Evolutionary conservation across 805 yeast species (phyloP).

Genomic region (Kodamaea nitidulidarum): DNA sequence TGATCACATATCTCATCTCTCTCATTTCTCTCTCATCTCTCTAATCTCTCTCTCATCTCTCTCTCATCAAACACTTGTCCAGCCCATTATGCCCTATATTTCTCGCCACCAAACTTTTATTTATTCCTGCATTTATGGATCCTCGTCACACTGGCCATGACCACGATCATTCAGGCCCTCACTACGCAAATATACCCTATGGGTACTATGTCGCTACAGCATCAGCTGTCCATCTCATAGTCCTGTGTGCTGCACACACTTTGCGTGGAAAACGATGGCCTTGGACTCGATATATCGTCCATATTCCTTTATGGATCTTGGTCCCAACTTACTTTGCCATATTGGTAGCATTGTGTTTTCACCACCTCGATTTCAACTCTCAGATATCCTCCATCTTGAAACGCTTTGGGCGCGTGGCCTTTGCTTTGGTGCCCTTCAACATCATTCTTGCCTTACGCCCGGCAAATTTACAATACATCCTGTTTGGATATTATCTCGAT

Average conservation of each 20-base stretch:
- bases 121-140: background rate
- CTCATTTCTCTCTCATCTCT: too few relatives aligned
- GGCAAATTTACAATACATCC: slow-evolving; percentile 17
- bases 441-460: slow-evolving; percentile 56
- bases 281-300: slow-evolving; percentile 23
- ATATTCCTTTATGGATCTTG: slow-evolving; percentile 30
- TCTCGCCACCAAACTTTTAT: too few relatives aligned
- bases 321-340: slow-evolving; percentile 33
- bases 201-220: slow-evolving; percentile 51
- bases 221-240: slow-evolving; percentile 36
- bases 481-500: slow-evolving; percentile 47
- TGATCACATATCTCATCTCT: too few relatives aligned
- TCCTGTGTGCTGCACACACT: slow-evolving; percentile 30
- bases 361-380: slow-evolving; percentile 25
- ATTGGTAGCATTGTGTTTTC: slow-evolving; percentile 24
- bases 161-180: slow-evolving; percentile 18
- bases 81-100: too few relatives aligned
- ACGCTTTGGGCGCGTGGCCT: slow-evolving; percentile 60
- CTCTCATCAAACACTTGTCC: background rate
- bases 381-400: slow-evolving; percentile 41
- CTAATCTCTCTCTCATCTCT: too few relatives aligned
- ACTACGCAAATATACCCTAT: slow-evolving; percentile 53
- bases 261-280: slow-evolving; percentile 35
- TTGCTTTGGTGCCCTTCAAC: slow-evolving; percentile 55
- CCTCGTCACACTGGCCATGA: slow-evolving; percentile 1